Percentiles rank a stretch among this genome's conserved stretches.
These are phyloP conservation scores for Phyllosticta citribraziliensis DNA, from an alignment of 2,329 filamentous ascomycete genomes.

Conservation along the genomic window DNA sequence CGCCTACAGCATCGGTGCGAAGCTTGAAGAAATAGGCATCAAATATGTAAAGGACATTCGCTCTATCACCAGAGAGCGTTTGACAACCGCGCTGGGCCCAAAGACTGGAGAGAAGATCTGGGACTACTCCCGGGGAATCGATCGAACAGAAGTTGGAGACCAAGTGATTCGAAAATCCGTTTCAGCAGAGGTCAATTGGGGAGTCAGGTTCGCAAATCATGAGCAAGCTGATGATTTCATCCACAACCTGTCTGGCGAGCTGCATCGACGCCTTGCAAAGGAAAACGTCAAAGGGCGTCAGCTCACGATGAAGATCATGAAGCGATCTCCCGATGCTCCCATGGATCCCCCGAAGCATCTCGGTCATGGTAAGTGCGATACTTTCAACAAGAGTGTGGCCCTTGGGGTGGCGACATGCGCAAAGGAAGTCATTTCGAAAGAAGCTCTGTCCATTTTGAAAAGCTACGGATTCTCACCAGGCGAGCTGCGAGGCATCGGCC, in stretches of 20 bases:
- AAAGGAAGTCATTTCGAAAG: conserved; percentile 60
- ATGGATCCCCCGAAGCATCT: conserved; percentile 87
- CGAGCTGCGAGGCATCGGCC: conserved; percentile 82
- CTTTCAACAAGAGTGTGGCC: conserved; percentile 75
- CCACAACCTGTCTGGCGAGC: conserved; percentile 70
- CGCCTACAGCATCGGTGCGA: conserved; percentile 79
- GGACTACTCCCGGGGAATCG: conserved; percentile 84
- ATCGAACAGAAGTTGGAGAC: conserved; percentile 74
- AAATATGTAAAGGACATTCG: conserved; percentile 76
- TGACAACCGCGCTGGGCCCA: conserved; percentile 66
- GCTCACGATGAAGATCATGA: conserved; percentile 91
- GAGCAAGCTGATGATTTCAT: conserved; percentile 92
- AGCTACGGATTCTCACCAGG: conserved; percentile 78
- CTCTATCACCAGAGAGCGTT: conserved; percentile 62
- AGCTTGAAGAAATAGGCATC: conserved; percentile 78
- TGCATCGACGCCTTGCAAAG: conserved; percentile 69
- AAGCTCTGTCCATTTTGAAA: conserved; percentile 74
- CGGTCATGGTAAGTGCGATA: conserved; percentile 90
- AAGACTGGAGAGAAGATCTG: conserved; percentile 88
- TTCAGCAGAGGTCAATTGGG: conserved; percentile 96
- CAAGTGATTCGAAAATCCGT: conserved; percentile 84
- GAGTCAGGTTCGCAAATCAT: conserved; percentile 86
- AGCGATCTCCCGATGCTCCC: conserved; percentile 73
- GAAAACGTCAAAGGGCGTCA: conserved; percentile 81
- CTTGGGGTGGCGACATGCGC: conserved; percentile 80